These are phyloP conservation scores for Phytopythium vexans DNA, from an alignment of 352 stramenopile genomes.

Conservation along the genomic window DNA sequence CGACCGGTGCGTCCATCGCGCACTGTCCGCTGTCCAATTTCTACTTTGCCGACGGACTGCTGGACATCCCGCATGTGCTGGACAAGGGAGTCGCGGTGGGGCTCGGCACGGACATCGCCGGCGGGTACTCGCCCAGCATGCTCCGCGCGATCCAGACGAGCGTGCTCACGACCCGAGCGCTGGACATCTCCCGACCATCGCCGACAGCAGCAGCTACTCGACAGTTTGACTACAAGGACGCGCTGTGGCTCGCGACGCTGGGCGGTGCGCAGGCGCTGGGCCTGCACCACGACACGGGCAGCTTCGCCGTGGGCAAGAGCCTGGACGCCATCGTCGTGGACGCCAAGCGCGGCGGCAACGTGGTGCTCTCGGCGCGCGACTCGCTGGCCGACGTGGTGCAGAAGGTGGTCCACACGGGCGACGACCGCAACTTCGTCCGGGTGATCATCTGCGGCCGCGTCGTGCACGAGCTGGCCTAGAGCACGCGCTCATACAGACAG, in stretches of 20 bases:
- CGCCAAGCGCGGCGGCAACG: slow-evolving; percentile 27
- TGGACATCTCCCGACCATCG: slow-evolving; percentile 15
- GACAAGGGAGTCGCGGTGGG: slow-evolving; percentile 42
- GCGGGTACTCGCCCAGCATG: slow-evolving; percentile 90
- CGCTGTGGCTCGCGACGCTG: slow-evolving; percentile 87
- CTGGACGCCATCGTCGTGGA: slow-evolving; percentile 88
- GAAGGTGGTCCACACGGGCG: slow-evolving; percentile 84
- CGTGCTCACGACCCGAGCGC: slow-evolving; percentile 67
- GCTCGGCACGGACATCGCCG: slow-evolving; percentile 89
- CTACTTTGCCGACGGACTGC: slow-evolving; percentile 76
- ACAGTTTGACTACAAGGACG: slow-evolving; percentile 72
- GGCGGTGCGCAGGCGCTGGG: slow-evolving; percentile 73
- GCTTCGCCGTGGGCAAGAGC: slow-evolving; percentile 75
- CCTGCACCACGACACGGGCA: slow-evolving; percentile 68
- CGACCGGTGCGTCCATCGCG: slow-evolving; percentile 62
- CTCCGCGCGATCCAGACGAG: slow-evolving; percentile 79
- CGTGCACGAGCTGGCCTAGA: slow-evolving; percentile 15
- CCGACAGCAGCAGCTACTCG: slow-evolving; percentile 1
- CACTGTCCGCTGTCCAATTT: slow-evolving; percentile 93
- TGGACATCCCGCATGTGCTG: slow-evolving; percentile 59
- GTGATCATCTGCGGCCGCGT: slow-evolving; percentile 68
- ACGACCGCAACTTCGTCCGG: slow-evolving; percentile 77
- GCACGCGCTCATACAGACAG: too few species aligned
- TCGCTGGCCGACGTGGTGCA: slow-evolving; percentile 61
- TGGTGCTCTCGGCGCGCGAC: slow-evolving; percentile 49